Evolutionary conservation across 768 basidiomycete species (phyloP), one percentile per base, ranked within the genome.

Genomic region (Leucocoprinus sp.): DNA sequence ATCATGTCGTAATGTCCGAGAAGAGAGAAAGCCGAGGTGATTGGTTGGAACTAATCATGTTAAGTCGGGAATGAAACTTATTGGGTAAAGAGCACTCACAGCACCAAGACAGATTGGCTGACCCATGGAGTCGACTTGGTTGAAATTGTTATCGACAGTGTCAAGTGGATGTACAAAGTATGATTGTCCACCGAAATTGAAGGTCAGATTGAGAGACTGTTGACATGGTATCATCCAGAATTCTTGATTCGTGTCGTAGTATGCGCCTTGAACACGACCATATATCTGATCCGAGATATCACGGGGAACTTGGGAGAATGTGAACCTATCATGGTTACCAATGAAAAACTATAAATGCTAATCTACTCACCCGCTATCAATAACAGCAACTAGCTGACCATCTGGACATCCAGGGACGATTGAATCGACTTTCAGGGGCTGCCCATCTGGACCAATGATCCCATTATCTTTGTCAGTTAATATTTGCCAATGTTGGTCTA

Each of bases 1-100:
- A 89, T 85, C 70, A 88, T 80, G 54, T 90, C 86, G 52, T 84
- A 90, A 57, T 82, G 72, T 51, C 84, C 82, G 21, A 84, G 72
- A 33, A 86, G 52, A 65, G 82, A 81, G 64, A 88, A 86, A 4
- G 85, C 84, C 3, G 79, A 76, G 11, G 85, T 84, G 52, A 88
- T 84, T 2, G 86, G 87, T 69, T 90, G 87, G 70, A 86, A 90
- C 76, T 86, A 52, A 28, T 47, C 18, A n/a, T 60, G 31, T 43
- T 22, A 35, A 37, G 48, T 49, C 29, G 33, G 38, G 33, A 21
- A 21, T 9, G 29, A 33, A 14, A 12, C 17, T 23, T 5, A 15
- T 23, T 18, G 22, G 19, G n/a, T n/a, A n/a, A 36, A 33, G 21
- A 42, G 21, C 23, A 71, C 81, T 58, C 57, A 86, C 83, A 41